phyloP scores from a whole-genome alignment of 805 yeast genomes.

The Lipomyces orientalis region DNA sequence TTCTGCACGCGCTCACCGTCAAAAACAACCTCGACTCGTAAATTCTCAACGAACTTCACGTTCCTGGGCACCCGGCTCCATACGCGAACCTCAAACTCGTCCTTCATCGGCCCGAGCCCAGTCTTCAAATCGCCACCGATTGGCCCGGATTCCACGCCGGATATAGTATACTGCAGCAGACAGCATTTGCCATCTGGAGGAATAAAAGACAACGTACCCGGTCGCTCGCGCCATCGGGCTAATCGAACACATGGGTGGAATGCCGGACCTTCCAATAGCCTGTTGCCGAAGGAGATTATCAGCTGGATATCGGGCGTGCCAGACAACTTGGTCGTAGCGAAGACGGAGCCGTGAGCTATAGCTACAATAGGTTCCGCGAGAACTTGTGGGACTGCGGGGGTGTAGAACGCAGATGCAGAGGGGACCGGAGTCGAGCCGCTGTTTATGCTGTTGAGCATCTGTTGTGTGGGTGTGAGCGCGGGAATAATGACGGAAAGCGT shows the following conservation, averaged over 20 bases:
- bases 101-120: constrained; percentile 57
- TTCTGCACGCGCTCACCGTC: constrained; percentile 40
- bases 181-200: constrained; percentile 83
- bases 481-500: constrained; percentile 41
- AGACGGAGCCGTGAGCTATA: constrained; percentile 64
- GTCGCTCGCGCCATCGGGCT: constrained; percentile 55
- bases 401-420: constrained; percentile 41
- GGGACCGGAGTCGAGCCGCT: constrained; percentile 8
- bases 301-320: constrained; percentile 78
- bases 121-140: constrained; percentile 59
- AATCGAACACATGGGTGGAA: constrained; percentile 74
- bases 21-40: constrained; percentile 52
- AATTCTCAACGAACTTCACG: constrained; percentile 56
- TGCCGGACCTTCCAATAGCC: constrained; percentile 51
- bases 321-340: constrained; percentile 70
- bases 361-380: constrained; percentile 41
- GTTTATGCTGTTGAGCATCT: constrained; percentile 23
- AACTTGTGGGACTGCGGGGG: constrained; percentile 32
- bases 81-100: constrained; percentile 69
- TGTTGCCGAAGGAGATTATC: constrained; percentile 47
- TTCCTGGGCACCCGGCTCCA: constrained; percentile 54
- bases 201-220: constrained; percentile 64
- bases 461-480: constrained; percentile 30
- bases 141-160: constrained; percentile 55
- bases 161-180: constrained; percentile 50